Base-by-base conservation (phyloP, 2,329 filamentous ascomycete genomes). In the Scytalidium sp. region DNA sequence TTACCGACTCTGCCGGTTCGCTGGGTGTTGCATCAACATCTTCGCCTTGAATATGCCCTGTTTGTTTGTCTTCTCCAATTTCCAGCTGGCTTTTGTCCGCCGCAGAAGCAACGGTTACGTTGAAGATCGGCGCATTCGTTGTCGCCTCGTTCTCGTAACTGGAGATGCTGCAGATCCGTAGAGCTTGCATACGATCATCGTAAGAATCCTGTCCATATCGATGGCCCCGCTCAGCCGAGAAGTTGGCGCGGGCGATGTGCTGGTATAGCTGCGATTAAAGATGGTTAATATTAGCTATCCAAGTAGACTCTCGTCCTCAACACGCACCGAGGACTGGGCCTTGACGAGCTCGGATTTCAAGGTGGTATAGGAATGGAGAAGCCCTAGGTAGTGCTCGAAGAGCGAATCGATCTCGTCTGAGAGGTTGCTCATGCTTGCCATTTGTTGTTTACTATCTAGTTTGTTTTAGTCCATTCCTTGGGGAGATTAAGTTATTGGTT, bases 151-250 rank as follows among this genome's bases (percentile, higher is more conserved):
- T 11, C 17, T 45, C 23, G 15, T 47, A 43, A 6, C 54, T 46
- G 25, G 70, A 60, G 49, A 63, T 61, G 85, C 57, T 47, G 49
- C 62, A 64, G 50, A 68, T 66, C 46, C 79, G 70, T 19, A 67
- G 68, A 3, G 86, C 85, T 63, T 83, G 82, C 83, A 90, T 89
- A 43, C 88, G 78, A 56, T 83, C 79, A 65, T 92, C 87, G 63
- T 88, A 93, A 61, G 81, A 79, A 59, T 89, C 84, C 55, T 74
- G 77, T 3, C 87, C 87, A 63, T 87, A 91, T 40, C 81, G 75
- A 53, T 81, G 65, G 25, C 84, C 79, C 11, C 80, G 73, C 62
- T 81, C 75, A n/a, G 80, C 81, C 22, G 80, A 73, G 67, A 89
- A 91, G 69, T 91, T 90, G 53, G 88, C 88, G 50, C 87, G 80